Base-by-base conservation (phyloP, 2,329 filamentous ascomycete species). In the Fusarium redolens region DNA sequence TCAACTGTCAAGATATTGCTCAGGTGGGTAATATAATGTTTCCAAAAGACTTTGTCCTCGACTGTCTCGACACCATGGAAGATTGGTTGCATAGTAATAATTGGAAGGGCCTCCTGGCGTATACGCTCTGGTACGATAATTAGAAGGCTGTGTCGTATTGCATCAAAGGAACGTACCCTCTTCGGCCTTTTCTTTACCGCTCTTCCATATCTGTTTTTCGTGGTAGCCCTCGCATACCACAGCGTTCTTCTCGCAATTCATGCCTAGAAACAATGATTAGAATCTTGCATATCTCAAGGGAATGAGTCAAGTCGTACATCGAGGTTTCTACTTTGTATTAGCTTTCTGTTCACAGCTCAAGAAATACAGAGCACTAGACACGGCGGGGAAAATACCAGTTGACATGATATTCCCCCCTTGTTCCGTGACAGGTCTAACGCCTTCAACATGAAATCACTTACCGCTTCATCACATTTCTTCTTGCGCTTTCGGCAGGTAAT, bases 201-300 rank as follows among this genome's bases (percentile, higher is more conserved):
- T 95, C 81, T 92, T 94, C 95, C 95, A 97, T 58, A 94, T 89
- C 65, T 93, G 92, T 80, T 94, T 94, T 69, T 94, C 92, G 56
- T 93, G 93, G 79, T 97, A 97, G 17, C 95, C 95, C 82, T 97
- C 94, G 79, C 95, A 97, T 17, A 95, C 90, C 17, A 97, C 93
- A 13, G 94, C 94, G 80, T 97, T 97, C 86, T 97, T 97, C 83
- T 96, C 92, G 79, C 95, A 97, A 77, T 97, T 97, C 81, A 94
- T 87, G 76, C 93, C 92, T 94, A 64, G 13, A 63, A 72, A 80
- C 33, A 76, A 31, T 31, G 69, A 54, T 75, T 68, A 75, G 56
- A 68, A 58, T 28, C 33, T 25, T 31, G 20, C 28, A 48, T 15
- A 25, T 67, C 30, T 33, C 51, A 22, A 20, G 33, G 38, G 62